Evolutionary conservation across 2,329 filamentous ascomycete genomes (phyloP).

Genomic region (Triangularia setosa): DNA sequence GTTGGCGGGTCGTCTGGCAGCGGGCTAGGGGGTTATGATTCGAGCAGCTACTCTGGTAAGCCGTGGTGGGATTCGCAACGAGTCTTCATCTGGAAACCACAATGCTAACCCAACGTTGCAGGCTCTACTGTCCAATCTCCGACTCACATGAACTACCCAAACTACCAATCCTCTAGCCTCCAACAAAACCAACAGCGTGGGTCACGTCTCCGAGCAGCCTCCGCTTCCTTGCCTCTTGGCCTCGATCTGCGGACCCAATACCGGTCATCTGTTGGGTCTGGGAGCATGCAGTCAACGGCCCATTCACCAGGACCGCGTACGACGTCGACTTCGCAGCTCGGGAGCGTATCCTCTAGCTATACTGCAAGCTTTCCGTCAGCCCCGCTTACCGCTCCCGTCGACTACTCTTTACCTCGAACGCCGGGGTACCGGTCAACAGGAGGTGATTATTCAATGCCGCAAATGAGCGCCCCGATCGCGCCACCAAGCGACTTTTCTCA

Average conservation of each 20-base stretch:
- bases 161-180: constrained; percentile 37
- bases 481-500: constrained; percentile 51
- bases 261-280: constrained; percentile 33
- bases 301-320: constrained; percentile 34
- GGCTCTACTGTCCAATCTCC: constrained; percentile 47
- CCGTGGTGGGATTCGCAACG: neutral
- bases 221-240: constrained; percentile 43
- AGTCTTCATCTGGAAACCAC: neutral
- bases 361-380: constrained; percentile 51
- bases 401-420: constrained; percentile 47
- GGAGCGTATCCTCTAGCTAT: constrained; percentile 40
- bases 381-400: constrained; percentile 51
- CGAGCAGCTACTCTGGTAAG: constrained; percentile 51
- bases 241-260: constrained; percentile 46
- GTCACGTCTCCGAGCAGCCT: constrained; percentile 49
- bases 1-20: constrained; percentile 38
- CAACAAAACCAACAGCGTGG: constrained; percentile 42
- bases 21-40: constrained; percentile 47
- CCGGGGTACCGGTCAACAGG: constrained; percentile 34
- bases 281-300: constrained; percentile 27
- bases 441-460: constrained; percentile 49
- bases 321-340: constrained; percentile 39
- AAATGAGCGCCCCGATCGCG: constrained; percentile 53
- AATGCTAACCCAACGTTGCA: constrained; percentile 1
- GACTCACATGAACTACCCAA: constrained; percentile 48